phyloP scores from a whole-genome alignment of 1,139 yeast species.

The Spencermartinsiella ligniputridi region DNA sequence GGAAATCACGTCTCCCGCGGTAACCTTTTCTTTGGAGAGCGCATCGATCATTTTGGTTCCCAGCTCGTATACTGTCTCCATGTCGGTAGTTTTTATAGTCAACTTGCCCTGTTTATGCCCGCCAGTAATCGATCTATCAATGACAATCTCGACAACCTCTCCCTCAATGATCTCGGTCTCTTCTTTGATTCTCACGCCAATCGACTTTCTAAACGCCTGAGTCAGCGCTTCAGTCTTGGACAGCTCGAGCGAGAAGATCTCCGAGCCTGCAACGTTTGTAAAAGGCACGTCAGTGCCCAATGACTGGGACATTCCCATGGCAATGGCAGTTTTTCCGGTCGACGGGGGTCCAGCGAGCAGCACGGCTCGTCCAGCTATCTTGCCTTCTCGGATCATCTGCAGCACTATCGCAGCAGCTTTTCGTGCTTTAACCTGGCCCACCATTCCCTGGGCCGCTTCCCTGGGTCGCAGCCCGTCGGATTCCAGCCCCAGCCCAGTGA shows the following conservation, averaged over 20 bases:
- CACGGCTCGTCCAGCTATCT: slow-evolving; percentile 96
- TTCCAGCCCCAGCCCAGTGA: slow-evolving; percentile 90
- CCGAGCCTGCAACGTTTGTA: slow-evolving; percentile 92
- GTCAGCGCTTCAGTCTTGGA: slow-evolving; percentile 94
- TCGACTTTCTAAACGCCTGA: slow-evolving; percentile 92
- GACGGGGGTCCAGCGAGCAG: slow-evolving; percentile 97
- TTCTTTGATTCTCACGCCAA: slow-evolving; percentile 93
- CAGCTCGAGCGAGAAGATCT: slow-evolving; percentile 83
- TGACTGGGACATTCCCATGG: slow-evolving; percentile 91
- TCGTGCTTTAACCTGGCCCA: slow-evolving; percentile 92
- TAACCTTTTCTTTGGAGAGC: slow-evolving; percentile 86
- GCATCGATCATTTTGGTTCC: slow-evolving; percentile 98
- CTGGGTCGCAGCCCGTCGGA: slow-evolving; percentile 76
- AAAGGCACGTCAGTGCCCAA: slow-evolving; percentile 92
- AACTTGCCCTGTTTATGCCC: slow-evolving; percentile 98
- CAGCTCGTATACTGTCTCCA: slow-evolving; percentile 97
- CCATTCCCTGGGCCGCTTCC: slow-evolving; percentile 86
- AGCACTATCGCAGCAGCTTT: slow-evolving; percentile 92
- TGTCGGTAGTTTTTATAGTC: slow-evolving; percentile 95
- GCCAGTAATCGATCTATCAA: slow-evolving; percentile 92
- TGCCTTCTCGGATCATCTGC: slow-evolving; percentile 89
- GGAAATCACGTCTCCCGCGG: slow-evolving; percentile 96
- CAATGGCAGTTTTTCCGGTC: slow-evolving; percentile 98
- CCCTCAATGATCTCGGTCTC: slow-evolving; percentile 98
- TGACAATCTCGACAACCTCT: slow-evolving; percentile 97